phyloP scores from a whole-genome alignment of 2,329 filamentous ascomycete genomes.

The Cladophialophora exuberans region DNA sequence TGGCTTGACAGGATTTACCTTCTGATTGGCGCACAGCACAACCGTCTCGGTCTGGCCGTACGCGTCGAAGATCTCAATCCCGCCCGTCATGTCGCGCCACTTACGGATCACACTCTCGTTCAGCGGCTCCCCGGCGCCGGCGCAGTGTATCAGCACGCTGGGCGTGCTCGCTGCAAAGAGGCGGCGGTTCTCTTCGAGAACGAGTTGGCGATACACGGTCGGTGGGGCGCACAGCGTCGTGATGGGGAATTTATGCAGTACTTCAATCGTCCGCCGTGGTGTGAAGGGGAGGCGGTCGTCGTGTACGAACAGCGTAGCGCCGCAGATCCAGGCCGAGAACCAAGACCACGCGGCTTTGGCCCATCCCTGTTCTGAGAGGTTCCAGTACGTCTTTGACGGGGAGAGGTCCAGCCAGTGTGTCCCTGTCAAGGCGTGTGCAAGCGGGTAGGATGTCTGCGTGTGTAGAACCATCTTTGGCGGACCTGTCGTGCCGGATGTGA shows the following conservation, averaged over 20 bases:
- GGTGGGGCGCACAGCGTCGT: conserved; percentile 47
- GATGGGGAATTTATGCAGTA: conserved; percentile 44
- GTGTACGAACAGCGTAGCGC: conserved; percentile 46
- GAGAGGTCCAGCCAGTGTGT: conserved; percentile 43
- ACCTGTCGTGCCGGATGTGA: conserved; percentile 46
- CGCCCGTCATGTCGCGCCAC: conserved; percentile 41
- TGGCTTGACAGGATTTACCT: conserved; percentile 38
- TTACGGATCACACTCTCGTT: conserved; percentile 45
- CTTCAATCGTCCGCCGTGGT: conserved; percentile 37
- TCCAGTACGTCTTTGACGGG: conserved; percentile 45
- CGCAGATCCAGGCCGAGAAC: conserved; percentile 46
- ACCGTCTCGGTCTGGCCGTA: conserved; percentile 48
- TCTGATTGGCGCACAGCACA: conserved; percentile 45
- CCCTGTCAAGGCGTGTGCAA: conserved; percentile 45
- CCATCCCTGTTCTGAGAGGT: conserved; percentile 48
- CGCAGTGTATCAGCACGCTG: conserved; percentile 40
- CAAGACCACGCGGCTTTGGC: conserved; percentile 48
- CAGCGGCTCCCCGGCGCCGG: conserved; percentile 45
- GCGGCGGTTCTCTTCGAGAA: conserved; percentile 38
- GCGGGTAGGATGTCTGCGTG: conserved; percentile 46
- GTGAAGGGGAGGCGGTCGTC: conserved; percentile 43
- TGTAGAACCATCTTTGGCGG: conserved; percentile 48
- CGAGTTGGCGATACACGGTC: conserved; percentile 46
- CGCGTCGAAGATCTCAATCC: conserved; percentile 44
- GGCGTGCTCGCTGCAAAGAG: conserved; percentile 37